Base-by-base conservation (phyloP, 805 yeast species). In the Barnettozyma vustinii region DNA sequence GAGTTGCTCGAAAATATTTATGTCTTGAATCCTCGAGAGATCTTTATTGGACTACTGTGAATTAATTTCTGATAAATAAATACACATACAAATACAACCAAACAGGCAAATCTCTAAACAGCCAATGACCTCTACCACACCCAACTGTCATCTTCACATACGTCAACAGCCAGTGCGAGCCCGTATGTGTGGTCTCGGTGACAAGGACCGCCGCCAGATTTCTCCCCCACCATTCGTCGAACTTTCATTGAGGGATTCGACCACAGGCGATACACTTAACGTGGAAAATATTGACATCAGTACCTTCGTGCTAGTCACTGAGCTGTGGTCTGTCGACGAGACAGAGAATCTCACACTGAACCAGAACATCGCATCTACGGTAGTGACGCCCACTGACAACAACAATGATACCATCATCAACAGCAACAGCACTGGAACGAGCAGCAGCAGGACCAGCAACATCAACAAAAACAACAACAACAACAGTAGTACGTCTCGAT, bases 161-260 rank as follows among this genome's bases (percentile, higher is more conserved):
- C 65, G 59, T 25, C 76, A 72, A 48, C 73, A 72, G 50, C 76
- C 76, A 2, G 62, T 69, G 13, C 58, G 76, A 44, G 75, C 75
- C 0, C 67, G 76, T 27, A 72, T 72, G 76, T 72, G 76, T 53
- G 76, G 76, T 0, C 61, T 72, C 20, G 75, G 76, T 13, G 76
- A 72, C 47, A 67, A 65, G 41, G 70, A 65, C 33, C 56, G 69
- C 44, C 54, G 69, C 40, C 68, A 62, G 37, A 57, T 65, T 8
- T 57, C 66, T 13, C 69, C 69, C 4, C 66, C 68, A 5, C 68
- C 68, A 3, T 64, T 66, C 45, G 53, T 64, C 13, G 53, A 58
- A 25, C 43, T 63, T 5, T 44, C 48, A 1, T 51, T 65, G 4
- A 41, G 41, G 9, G 60, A 64, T 26, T 27, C 47, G 8, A 45